These are phyloP conservation scores for Eucalyptus pauciflora DNA, from an alignment of 345 rosid species.

Conservation along the genomic window DNA sequence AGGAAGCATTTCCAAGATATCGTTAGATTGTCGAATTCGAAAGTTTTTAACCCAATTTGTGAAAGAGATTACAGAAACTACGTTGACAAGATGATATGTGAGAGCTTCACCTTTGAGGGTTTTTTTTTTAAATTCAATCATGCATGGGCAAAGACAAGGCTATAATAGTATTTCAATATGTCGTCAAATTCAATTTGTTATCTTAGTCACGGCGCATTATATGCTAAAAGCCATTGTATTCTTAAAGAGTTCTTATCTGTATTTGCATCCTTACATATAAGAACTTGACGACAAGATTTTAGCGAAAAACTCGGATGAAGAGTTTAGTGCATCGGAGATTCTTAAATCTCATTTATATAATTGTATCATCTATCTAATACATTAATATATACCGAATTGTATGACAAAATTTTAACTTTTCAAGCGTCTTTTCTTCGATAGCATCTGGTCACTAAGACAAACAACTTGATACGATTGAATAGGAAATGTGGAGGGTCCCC, in stretches of 20 bases:
- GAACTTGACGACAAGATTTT: not conserved
- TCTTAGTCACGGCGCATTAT: not conserved
- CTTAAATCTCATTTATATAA: not conserved
- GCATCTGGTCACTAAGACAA: not conserved
- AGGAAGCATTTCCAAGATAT: not conserved
- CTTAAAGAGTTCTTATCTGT: not conserved
- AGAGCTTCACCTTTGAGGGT: not conserved
- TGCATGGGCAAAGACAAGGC: not conserved
- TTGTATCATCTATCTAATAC: not conserved
- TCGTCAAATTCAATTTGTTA: not conserved
- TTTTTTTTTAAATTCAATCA: not conserved
- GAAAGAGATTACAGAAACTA: not conserved
- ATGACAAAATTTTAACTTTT: not conserved
- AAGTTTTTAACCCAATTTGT: not conserved
- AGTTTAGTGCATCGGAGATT: not conserved
- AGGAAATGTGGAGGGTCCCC: not conserved
- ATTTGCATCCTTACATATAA: not conserved
- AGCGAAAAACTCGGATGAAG: not conserved
- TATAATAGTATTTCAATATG: not conserved
- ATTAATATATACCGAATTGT: not conserved
- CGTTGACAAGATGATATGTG: not conserved
- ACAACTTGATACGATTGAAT: not conserved
- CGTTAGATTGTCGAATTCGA: not conserved
- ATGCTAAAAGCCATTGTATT: not conserved
- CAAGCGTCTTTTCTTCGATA: not conserved